These are phyloP conservation scores for Ustilaginoidea virens DNA, from an alignment of 2,329 filamentous ascomycete species.

Conservation along the genomic window DNA sequence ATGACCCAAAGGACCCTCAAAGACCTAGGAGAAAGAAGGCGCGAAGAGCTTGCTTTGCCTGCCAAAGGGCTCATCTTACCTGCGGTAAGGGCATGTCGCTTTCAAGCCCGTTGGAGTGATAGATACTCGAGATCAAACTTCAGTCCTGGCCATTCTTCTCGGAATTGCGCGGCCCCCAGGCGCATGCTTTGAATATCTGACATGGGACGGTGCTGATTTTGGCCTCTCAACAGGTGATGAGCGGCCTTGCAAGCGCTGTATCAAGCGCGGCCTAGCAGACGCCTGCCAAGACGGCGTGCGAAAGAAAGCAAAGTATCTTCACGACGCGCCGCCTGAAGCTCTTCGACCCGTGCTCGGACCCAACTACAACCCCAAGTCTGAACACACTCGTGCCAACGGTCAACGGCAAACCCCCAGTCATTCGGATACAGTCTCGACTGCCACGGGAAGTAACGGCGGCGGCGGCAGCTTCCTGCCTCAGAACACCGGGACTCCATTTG, in stretches of 20 bases:
- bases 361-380: constrained; percentile 45
- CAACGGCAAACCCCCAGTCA: constrained; percentile 32
- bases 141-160: not conserved
- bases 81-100: constrained; percentile 85
- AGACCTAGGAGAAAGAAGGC: constrained; percentile 92
- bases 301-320: constrained; percentile 98
- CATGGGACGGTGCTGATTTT: too few species aligned
- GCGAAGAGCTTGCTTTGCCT: constrained; percentile 86
- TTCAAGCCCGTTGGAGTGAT: too few species aligned
- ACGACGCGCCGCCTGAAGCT: constrained; percentile 84
- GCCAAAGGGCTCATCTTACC: constrained; percentile 91
- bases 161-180: too few species aligned
- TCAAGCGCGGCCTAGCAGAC: constrained; percentile 83
- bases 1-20: constrained; percentile 76
- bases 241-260: constrained; percentile 81
- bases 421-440: constrained; percentile 25
- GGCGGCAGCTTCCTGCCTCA: constrained; percentile 33
- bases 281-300: constrained; percentile 90
- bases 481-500: constrained; percentile 28
- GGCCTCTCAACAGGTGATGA: constrained; percentile 65
- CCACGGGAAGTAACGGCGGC: constrained; percentile 24
- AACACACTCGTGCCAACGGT: constrained; percentile 28
- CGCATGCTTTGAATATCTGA: too few species aligned
- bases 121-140: too few species aligned
- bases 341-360: constrained; percentile 71